Evolutionary conservation across 176 grass and related monocot genomes (phyloP).

Genomic region (Guadua angustifolia): DNA sequence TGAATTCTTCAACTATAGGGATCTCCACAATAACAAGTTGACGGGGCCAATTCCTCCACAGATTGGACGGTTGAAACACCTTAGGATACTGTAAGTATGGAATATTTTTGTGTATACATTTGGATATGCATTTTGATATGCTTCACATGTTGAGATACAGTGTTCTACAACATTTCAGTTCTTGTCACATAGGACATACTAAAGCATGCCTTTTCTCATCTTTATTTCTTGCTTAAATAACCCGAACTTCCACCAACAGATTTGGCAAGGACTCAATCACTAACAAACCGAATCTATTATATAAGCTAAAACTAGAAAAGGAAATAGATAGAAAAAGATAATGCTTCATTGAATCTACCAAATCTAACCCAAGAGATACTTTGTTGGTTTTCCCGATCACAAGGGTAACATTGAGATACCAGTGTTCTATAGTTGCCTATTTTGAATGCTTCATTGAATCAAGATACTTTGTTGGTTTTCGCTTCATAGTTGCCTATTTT

Average conservation of each 20-base stretch:
- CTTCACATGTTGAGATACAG: background rate
- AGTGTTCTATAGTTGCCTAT: too few species aligned
- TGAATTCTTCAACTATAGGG: constrained; percentile 61
- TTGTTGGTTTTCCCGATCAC: too few species aligned
- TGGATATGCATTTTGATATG: background rate
- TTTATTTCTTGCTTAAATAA: too few species aligned
- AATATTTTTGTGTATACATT: constrained; percentile 32
- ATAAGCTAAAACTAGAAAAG: too few species aligned
- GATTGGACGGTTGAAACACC: constrained; percentile 90
- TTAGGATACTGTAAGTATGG: constrained; percentile 87
- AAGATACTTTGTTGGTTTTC: constrained; percentile 14
- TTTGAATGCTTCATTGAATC: constrained; percentile 12
- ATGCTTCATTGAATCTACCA: too few species aligned
- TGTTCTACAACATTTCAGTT: constrained; percentile 4
- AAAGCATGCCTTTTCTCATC: too few species aligned
- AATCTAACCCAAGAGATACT: too few species aligned
- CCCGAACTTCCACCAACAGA: too few species aligned
- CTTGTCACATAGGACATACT: background rate
- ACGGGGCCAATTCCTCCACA: constrained; percentile 89
- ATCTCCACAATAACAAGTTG: constrained; percentile 99
- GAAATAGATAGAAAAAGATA: too few species aligned
- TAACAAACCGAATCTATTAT: too few species aligned
- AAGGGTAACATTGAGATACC: too few species aligned
- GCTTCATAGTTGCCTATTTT: constrained; percentile 29
- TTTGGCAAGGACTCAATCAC: too few species aligned